Conservation (phyloP, 805 yeast genomes). For the Helenozyma rhizophorensis region DNA sequence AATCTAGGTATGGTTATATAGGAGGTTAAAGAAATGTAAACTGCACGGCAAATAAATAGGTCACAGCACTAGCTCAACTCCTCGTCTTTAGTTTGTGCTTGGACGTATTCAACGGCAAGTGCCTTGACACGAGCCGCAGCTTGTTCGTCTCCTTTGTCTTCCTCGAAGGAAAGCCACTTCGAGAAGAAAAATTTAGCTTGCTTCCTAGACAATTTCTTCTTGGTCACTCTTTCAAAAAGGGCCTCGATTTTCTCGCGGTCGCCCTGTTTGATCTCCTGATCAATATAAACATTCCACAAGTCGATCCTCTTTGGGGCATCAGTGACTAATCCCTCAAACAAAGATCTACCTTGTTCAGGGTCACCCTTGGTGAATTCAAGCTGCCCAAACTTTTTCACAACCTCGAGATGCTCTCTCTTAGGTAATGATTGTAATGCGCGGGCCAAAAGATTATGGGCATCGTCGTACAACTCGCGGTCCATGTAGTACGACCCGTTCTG, state of each 20-base stretch:
- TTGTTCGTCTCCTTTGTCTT: constrained; percentile 60
- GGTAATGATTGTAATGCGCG: constrained; percentile 69
- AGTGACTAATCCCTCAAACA: constrained; percentile 86
- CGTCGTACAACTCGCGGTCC: constrained; percentile 51
- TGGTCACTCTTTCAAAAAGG: constrained; percentile 75
- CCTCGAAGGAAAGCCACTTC: constrained; percentile 85
- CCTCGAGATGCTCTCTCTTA: constrained; percentile 69
- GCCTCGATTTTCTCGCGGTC: constrained; percentile 66
- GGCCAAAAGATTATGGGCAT: constrained; percentile 70
- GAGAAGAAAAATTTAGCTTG: constrained; percentile 94
- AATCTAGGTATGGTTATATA: too few relatives aligned
- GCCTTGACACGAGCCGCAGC: constrained; percentile 83
- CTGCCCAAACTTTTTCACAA: constrained; percentile 84
- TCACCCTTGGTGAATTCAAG: constrained; percentile 85
- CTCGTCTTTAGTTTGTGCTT: constrained; percentile 18
- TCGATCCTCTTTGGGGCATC: constrained; percentile 92
- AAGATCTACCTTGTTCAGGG: constrained; percentile 88
- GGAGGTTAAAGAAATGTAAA: not conserved
- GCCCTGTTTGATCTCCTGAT: constrained; percentile 74
- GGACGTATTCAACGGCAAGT: constrained; percentile 77
- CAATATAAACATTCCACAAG: constrained; percentile 92
- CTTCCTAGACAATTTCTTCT: constrained; percentile 67
- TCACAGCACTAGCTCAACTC: too few relatives aligned
- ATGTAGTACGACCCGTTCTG: constrained; percentile 73
- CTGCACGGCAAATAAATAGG: constrained; percentile 1